Percentiles rank a stretch among this genome's conserved stretches.
Conservation (phyloP, 306 rosid species). For the Vigna hirtella region DNA sequence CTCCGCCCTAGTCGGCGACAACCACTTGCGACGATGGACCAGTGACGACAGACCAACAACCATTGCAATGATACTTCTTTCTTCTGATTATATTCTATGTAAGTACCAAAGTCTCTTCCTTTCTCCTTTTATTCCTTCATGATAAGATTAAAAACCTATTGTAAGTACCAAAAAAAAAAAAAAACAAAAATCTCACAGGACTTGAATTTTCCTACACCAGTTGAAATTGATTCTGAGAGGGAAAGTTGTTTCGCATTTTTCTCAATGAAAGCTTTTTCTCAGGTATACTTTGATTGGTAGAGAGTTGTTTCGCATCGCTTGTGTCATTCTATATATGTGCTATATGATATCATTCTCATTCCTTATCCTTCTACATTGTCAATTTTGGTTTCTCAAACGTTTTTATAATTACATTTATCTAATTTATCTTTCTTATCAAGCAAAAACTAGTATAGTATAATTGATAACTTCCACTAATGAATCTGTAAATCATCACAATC, state of each 20-base stretch:
- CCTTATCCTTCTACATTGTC: neutral
- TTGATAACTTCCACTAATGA: neutral
- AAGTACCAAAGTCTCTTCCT: too few species aligned
- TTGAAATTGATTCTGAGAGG: conserved; percentile 30
- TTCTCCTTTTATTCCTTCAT: too few species aligned
- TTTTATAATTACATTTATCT: neutral
- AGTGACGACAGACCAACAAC: too few species aligned
- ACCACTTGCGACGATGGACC: too few species aligned
- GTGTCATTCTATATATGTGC: neutral
- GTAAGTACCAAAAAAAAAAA: conserved; percentile 27
- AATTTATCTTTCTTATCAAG: neutral
- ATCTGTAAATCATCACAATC: conserved; percentile 23
- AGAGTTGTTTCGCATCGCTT: neutral
- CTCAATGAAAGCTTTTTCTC: neutral
- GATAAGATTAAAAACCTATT: neutral
- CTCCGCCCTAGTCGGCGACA: too few species aligned
- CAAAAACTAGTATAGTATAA: neutral
- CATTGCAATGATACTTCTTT: too few species aligned
- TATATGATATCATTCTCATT: neutral
- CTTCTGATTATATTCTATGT: too few species aligned
- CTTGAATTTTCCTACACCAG: conserved; percentile 48
- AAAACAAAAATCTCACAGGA: conserved; percentile 33
- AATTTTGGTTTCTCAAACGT: neutral
- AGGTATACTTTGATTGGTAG: neutral
- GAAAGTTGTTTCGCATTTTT: neutral